Evolutionary conservation across 257 asterid genomes (phyloP).

Genomic region (Thymus quinquecostatus): DNA sequence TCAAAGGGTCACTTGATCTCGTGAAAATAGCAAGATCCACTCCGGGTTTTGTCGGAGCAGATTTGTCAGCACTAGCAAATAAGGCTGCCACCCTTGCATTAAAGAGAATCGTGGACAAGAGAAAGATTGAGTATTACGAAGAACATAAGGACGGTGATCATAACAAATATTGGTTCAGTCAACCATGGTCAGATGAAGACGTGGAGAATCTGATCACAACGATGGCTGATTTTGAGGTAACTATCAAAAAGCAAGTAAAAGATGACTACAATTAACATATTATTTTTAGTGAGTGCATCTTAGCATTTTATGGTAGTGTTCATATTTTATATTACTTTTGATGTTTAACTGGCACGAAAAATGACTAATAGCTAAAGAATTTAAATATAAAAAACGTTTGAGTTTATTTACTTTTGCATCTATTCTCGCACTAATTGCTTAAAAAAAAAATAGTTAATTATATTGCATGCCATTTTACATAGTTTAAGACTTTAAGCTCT

Average conservation of each 20-base stretch:
- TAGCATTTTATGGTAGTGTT: neutral
- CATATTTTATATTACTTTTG: too few species aligned
- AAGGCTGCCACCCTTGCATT: conserved; percentile 86
- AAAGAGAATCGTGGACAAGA: conserved; percentile 67
- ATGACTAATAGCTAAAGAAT: too few species aligned
- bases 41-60: conserved; percentile 94
- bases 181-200: conserved; percentile 71
- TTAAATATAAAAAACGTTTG: too few species aligned
- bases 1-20: conserved; percentile 85
- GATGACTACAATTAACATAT: too few species aligned
- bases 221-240: conserved; percentile 92
- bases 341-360: too few species aligned
- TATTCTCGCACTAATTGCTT: too few species aligned
- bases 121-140: conserved; percentile 45
- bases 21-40: conserved; percentile 75
- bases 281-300: too few species aligned
- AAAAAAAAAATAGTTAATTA: too few species aligned
- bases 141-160: conserved; percentile 33
- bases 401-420: too few species aligned
- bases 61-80: conserved; percentile 66
- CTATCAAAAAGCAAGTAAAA: neutral
- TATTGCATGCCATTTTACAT: too few species aligned
- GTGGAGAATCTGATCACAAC: conserved; percentile 56
- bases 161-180: conserved; percentile 68
- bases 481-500: too few species aligned